Evolutionary conservation across 805 yeast species (phyloP).

Genomic region (Teunomyces pallodes): DNA sequence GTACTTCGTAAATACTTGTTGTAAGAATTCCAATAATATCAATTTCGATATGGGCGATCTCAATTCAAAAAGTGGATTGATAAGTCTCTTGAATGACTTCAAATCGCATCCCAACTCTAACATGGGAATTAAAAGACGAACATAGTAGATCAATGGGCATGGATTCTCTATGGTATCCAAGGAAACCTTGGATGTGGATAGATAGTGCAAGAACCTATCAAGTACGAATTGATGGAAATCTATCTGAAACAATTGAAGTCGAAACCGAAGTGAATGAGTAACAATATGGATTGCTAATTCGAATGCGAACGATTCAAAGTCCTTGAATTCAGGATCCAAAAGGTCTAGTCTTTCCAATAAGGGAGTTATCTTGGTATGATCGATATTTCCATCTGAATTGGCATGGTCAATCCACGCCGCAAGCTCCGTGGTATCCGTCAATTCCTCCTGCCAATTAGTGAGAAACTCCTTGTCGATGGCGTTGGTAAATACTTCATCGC

Average conservation of each 20-base stretch:
- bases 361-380: neutral
- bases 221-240: constrained; percentile 20
- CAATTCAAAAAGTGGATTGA: constrained; percentile 16
- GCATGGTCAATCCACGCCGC: constrained; percentile 22
- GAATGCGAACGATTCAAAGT: constrained; percentile 27
- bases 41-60: constrained; percentile 11
- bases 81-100: constrained; percentile 15
- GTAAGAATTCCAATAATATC: constrained; percentile 21
- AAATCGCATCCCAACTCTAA: constrained; percentile 36
- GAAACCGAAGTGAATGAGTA: constrained; percentile 19
- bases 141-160: constrained; percentile 15
- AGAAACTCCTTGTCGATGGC: constrained; percentile 29
- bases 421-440: constrained; percentile 18
- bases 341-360: constrained; percentile 13
- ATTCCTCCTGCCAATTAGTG: constrained; percentile 36
- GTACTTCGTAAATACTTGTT: constrained; percentile 18
- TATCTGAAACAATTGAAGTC: constrained; percentile 17
- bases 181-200: neutral
- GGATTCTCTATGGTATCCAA: constrained; percentile 7
- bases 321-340: constrained; percentile 22
- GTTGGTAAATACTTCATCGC: constrained; percentile 21
- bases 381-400: constrained; percentile 6
- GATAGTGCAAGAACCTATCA: constrained; percentile 14
- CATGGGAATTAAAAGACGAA: constrained; percentile 23
- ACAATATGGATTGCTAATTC: constrained; percentile 24